These are phyloP conservation scores for Colletotrichum lini DNA, from an alignment of 2,329 filamentous ascomycete species.

Conservation along the genomic window DNA sequence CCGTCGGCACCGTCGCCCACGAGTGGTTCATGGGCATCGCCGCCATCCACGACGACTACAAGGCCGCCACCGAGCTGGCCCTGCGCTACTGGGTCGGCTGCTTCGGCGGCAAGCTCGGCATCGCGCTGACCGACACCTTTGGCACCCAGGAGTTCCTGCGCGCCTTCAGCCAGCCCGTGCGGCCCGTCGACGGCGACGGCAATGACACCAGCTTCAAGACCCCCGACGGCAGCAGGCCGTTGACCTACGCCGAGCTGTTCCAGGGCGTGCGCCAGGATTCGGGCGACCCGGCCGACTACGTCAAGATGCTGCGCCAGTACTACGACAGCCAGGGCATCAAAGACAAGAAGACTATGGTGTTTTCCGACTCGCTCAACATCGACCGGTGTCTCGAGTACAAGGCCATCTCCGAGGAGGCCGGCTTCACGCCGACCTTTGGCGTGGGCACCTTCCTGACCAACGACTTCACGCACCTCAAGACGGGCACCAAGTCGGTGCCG, in stretches of 20 bases:
- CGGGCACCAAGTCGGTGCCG: constrained; percentile 86
- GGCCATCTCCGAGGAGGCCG: constrained; percentile 81
- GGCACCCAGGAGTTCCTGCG: constrained; percentile 91
- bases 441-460: constrained; percentile 97
- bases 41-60: constrained; percentile 89
- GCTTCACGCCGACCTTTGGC: constrained; percentile 90
- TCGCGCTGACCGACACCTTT: constrained; percentile 96
- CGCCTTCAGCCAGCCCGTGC: constrained; percentile 80
- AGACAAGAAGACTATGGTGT: constrained; percentile 90
- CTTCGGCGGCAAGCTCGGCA: constrained; percentile 87
- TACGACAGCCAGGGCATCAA: constrained; percentile 83
- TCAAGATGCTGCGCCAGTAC: constrained; percentile 84
- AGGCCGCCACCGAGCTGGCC: constrained; percentile 85
- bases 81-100: constrained; percentile 91
- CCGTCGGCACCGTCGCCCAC: constrained; percentile 91
- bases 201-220: constrained; percentile 56
- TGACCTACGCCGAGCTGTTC: constrained; percentile 86
- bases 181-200: constrained; percentile 57
- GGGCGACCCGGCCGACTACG: constrained; percentile 85
- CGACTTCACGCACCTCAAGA: constrained; percentile 83
- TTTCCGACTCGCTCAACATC: constrained; percentile 94
- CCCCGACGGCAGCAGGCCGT: constrained; percentile 54
- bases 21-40: constrained; percentile 99
- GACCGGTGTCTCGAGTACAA: constrained; percentile 94
- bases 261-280: constrained; percentile 91